Evolutionary conservation across 2,329 filamentous ascomycete species (phyloP).

Genomic region (Xylariales sp.): DNA sequence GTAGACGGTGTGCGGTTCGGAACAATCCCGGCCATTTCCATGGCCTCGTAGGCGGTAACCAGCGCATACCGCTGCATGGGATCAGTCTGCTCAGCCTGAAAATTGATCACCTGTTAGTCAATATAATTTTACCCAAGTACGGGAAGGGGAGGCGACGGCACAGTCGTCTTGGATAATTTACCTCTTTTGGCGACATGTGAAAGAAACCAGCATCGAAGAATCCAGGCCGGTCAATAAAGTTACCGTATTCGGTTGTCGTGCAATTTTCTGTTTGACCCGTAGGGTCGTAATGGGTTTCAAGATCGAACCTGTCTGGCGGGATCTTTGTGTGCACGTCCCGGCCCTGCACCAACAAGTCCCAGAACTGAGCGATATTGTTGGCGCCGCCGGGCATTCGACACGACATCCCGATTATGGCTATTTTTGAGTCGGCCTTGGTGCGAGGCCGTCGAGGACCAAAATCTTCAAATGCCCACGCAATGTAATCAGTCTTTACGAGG

Average conservation of each 20-base stretch:
- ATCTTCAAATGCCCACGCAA: too few species aligned
- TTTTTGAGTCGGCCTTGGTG: constrained; percentile 13
- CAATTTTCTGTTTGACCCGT: constrained; percentile 15
- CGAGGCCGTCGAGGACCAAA: too few species aligned
- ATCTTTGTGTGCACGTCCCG: constrained; percentile 18
- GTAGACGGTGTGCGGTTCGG: constrained; percentile 14
- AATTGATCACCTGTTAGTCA: too few species aligned
- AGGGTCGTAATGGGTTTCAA: constrained; percentile 16
- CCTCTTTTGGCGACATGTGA: constrained; percentile 18
- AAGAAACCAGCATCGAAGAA: constrained; percentile 19
- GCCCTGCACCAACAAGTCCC: constrained; percentile 17
- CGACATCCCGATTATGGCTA: constrained; percentile 19
- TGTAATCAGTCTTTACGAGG: too few species aligned
- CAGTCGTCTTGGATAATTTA: too few species aligned
- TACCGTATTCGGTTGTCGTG: constrained; percentile 10
- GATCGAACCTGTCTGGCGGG: constrained; percentile 13
- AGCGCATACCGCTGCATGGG: constrained; percentile 61
- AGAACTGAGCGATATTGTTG: constrained; percentile 16
- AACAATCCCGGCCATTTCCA: constrained; percentile 52
- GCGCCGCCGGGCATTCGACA: constrained; percentile 14
- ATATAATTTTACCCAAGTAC: too few species aligned
- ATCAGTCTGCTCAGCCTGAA: constrained; percentile 45
- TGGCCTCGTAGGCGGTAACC: constrained; percentile 62
- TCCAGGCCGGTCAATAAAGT: constrained; percentile 14
- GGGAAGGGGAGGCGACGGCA: too few species aligned